Percentiles rank a stretch among this genome's conserved stretches.
Evolutionary conservation across 2,329 filamentous ascomycete species (phyloP).

Genomic region (Hypoxylon sp.): DNA sequence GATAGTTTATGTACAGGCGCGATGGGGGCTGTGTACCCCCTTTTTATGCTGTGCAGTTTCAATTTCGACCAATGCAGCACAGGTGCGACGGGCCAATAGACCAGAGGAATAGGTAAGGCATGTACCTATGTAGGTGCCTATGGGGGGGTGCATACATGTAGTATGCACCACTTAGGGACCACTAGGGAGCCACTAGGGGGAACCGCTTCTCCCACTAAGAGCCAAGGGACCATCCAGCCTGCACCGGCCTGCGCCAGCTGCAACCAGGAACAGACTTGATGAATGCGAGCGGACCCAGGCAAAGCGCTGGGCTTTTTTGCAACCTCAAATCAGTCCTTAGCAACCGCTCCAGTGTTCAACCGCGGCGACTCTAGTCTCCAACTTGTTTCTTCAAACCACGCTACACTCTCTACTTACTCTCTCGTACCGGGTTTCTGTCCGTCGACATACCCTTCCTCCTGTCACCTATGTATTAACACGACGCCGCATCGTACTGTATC

Average conservation of each 20-base stretch:
- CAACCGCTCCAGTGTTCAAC: constrained; percentile 13
- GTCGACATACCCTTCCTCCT: background rate
- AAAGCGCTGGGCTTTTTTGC: constrained; percentile 32
- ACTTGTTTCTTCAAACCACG: constrained; percentile 16
- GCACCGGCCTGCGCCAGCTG: background rate
- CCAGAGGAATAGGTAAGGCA: background rate
- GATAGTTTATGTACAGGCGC: constrained; percentile 34
- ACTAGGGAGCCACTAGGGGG: constrained; percentile 5
- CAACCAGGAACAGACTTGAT: constrained; percentile 12
- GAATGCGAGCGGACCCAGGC: constrained; percentile 30
- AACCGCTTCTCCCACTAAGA: background rate
- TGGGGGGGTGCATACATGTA: background rate
- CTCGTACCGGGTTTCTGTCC: constrained; percentile 7
- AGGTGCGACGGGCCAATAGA: constrained; percentile 9
- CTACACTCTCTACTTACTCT: background rate
- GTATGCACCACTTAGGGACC: constrained; percentile 3
- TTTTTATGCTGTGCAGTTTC: constrained; percentile 39
- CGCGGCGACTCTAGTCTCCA: constrained; percentile 13
- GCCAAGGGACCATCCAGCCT: background rate
- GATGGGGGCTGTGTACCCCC: constrained; percentile 39
- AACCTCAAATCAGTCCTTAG: constrained; percentile 35
- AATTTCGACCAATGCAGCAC: constrained; percentile 19
- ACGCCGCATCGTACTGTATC: constrained; percentile 14
- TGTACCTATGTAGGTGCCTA: background rate
- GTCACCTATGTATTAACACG: constrained; percentile 7